These are phyloP conservation scores for Coniochaeta sp. DNA, from an alignment of 2,329 filamentous ascomycete species.

Conservation along the genomic window DNA sequence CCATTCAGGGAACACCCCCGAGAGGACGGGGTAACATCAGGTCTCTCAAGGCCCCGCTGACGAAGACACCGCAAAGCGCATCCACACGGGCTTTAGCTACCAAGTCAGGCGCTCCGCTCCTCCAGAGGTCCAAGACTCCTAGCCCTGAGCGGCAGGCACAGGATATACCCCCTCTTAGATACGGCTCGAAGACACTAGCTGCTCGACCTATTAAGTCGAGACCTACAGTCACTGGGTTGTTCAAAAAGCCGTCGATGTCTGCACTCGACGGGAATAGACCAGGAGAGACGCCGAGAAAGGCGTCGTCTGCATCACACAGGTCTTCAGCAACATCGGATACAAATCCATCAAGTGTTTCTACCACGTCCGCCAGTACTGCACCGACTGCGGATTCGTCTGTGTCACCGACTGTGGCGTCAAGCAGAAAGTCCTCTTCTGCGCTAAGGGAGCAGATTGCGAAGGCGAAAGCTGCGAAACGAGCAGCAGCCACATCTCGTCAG, in stretches of 20 bases:
- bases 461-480: constrained; percentile 74
- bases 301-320: constrained; percentile 29
- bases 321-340: constrained; percentile 29
- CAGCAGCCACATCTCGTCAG: constrained; percentile 38
- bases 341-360: constrained; percentile 26
- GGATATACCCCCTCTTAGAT: constrained; percentile 23
- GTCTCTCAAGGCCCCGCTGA: constrained; percentile 26
- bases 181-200: constrained; percentile 39
- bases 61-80: constrained; percentile 14
- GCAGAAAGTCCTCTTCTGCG: constrained; percentile 66
- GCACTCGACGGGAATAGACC: constrained; percentile 24
- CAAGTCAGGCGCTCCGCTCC: constrained; percentile 23
- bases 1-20: constrained; percentile 36
- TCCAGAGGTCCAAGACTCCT: constrained; percentile 24
- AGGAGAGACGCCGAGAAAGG: constrained; percentile 26
- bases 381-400: constrained; percentile 27
- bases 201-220: constrained; percentile 40
- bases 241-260: constrained; percentile 46
- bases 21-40: constrained; percentile 25
- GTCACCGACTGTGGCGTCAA: constrained; percentile 18
- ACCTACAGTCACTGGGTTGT: constrained; percentile 44
- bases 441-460: constrained; percentile 88
- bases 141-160: constrained; percentile 29
- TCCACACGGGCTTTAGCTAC: constrained; percentile 16
- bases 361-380: constrained; percentile 24